Evolutionary conservation across 1,284 basidiomycete genomes (phyloP), one percentile per base, ranked within the genome.

Genomic region (Boletus sp.): DNA sequence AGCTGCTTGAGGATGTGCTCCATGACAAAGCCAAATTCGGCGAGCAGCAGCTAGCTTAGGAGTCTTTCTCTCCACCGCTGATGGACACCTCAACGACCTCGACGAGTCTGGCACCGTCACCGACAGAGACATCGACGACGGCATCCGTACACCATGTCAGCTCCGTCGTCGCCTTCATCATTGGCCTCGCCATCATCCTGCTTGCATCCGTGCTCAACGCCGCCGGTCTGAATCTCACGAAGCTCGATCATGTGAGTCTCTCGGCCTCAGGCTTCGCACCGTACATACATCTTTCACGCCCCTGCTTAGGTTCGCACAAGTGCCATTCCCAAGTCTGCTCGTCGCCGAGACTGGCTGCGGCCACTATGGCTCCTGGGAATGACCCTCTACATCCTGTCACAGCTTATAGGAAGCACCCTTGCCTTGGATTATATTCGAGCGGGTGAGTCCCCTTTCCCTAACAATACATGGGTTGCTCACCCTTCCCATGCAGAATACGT

Each of bases 341-440:
- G 88, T 30, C 73, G 72, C 57, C 78, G 74, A 52, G 88, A 88
- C 60, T 91, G 81, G 77, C 69, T 83, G 60, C 76, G 90, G 37
- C 90, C 89, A 1, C 68, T 91, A 57, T 91, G 90, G 88, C 69
- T 91, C 6, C 70, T 91, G 7, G 88, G 88, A 55, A 91, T 91
- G 83, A 60, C 85, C 29, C 72, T 91, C 9, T 91, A 90, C 63
- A 88, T 91, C 59, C 66, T 91, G 36, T 91, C 88, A 2, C 91
- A 93, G 66, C 71, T 93, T 59, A 82, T 93, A 56, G 90, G 91
- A 34, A 88, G 84, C 59, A 93, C 91, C 0, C 75, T 93, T 17
- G 90, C 90, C 0, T 74, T 93, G 22, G 83, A 88, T 64, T 93
- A 91, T 62, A 86, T 93, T 78, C 81, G 90, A 54, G 90, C 88